Evolutionary conservation across 2,329 filamentous ascomycete genomes (phyloP).

Genomic region (Macroventuria anomochaeta): DNA sequence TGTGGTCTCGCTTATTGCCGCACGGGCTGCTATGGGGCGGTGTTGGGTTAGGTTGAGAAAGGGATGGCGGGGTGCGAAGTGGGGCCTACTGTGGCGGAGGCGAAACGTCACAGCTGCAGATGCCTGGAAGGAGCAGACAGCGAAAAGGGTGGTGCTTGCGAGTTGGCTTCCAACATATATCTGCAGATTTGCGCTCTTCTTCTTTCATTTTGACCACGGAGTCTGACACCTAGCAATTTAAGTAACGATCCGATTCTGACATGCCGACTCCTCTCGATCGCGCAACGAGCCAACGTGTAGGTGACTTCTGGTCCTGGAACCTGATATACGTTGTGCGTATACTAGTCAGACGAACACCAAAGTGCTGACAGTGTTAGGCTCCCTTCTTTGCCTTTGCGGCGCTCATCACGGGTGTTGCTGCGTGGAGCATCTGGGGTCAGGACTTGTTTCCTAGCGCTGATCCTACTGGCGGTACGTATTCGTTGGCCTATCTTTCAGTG

Average conservation of each 20-base stretch:
- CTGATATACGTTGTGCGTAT: constrained; percentile 32
- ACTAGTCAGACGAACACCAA: neutral
- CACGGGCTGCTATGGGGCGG: constrained; percentile 40
- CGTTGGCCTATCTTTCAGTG: neutral
- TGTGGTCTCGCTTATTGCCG: constrained; percentile 47
- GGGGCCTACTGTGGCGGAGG: constrained; percentile 34
- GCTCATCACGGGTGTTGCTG: constrained; percentile 79
- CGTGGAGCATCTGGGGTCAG: constrained; percentile 83
- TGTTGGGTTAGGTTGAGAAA: constrained; percentile 13
- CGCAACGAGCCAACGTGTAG: constrained; percentile 54
- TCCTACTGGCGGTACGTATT: constrained; percentile 72
- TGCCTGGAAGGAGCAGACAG: constrained; percentile 1
- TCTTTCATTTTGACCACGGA: neutral
- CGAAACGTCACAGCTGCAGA: neutral
- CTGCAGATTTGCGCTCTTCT: neutral
- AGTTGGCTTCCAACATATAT: neutral
- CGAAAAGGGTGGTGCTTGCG: constrained; percentile 12
- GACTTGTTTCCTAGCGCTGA: constrained; percentile 84
- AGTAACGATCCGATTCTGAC: constrained; percentile 14
- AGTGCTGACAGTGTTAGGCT: constrained; percentile 26
- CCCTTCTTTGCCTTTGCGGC: constrained; percentile 69
- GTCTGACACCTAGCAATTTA: neutral
- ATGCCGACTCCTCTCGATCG: constrained; percentile 60
- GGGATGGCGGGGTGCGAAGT: constrained; percentile 27
- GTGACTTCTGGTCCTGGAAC: constrained; percentile 31